These are phyloP conservation scores for Tetrahymena elliotti DNA, from an alignment of 73 alveolate species.

Conservation along the genomic window DNA sequence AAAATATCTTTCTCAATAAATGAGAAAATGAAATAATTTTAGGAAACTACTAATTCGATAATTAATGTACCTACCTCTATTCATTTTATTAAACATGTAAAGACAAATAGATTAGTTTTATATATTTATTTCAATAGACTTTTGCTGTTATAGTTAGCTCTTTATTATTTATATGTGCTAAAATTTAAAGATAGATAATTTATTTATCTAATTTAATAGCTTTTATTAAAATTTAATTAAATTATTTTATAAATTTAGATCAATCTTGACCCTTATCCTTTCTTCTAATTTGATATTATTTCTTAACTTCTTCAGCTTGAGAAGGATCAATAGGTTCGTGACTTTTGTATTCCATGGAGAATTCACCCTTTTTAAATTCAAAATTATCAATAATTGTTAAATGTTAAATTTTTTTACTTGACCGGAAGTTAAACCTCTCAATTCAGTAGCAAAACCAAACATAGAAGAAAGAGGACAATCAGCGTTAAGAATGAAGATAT, in stretches of 20 bases:
- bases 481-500: conserved; percentile 55
- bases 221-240: not conserved
- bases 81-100: no score
- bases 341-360: conserved; percentile 82
- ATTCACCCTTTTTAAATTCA: conserved; percentile 61
- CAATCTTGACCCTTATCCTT: conserved; percentile 13
- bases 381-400: not conserved
- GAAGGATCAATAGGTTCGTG: conserved; percentile 67
- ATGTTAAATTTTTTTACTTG: not conserved
- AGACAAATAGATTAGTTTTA: no score
- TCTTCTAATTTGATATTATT: conserved; percentile 47
- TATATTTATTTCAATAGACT: no score
- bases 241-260: not conserved
- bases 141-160: no score
- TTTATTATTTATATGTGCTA: not conserved
- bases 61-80: no score
- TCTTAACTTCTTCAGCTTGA: conserved; percentile 48
- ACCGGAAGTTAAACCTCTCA: conserved; percentile 89
- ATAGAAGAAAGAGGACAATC: conserved; percentile 72
- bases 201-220: not conserved
- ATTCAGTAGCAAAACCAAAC: conserved; percentile 94
- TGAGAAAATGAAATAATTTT: no score
- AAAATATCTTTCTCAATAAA: no score
- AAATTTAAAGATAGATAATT: not conserved
- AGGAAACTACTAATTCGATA: no score